Conservation (phyloP, 2,329 filamentous ascomycete genomes). For the Fusarium camptoceras region DNA sequence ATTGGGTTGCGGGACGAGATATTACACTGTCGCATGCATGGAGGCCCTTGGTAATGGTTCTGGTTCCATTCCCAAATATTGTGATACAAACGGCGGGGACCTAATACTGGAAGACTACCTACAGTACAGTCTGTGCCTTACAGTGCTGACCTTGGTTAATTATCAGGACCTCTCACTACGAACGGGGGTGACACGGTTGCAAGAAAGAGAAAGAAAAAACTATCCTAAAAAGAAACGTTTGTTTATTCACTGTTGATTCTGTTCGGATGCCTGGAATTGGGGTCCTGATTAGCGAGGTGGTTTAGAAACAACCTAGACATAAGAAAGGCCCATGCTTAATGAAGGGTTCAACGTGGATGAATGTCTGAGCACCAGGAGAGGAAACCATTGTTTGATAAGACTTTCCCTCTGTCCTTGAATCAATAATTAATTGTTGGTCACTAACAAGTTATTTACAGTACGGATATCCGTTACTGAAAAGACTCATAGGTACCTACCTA, state of each 20-base stretch:
- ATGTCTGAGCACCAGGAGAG: slow-evolving; percentile 3
- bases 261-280: slow-evolving; percentile 7
- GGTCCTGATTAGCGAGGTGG: slow-evolving; percentile 24
- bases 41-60: slow-evolving; percentile 18
- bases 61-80: slow-evolving; percentile 11
- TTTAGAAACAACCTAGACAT: slow-evolving; percentile 26
- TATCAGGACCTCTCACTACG: slow-evolving; percentile 16
- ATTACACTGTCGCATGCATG: slow-evolving; percentile 27
- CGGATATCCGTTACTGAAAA: not conserved
- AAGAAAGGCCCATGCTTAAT: slow-evolving; percentile 21
- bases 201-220: slow-evolving; percentile 15
- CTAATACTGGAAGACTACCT: not conserved
- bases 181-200: slow-evolving; percentile 23
- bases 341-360: slow-evolving; percentile 26
- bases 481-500: not conserved
- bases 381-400: slow-evolving; percentile 3
- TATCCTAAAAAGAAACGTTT: slow-evolving; percentile 4
- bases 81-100: slow-evolving; percentile 18
- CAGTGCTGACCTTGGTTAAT: slow-evolving; percentile 26
- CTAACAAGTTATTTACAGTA: not conserved
- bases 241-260: not conserved
- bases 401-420: not conserved
- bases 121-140: slow-evolving; percentile 7
- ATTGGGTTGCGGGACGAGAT: slow-evolving; percentile 28
- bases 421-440: not conserved